Evolutionary conservation across 441 rosid species (phyloP), one percentile per base, ranked within the genome.

Genomic region (Sinapis alba): DNA sequence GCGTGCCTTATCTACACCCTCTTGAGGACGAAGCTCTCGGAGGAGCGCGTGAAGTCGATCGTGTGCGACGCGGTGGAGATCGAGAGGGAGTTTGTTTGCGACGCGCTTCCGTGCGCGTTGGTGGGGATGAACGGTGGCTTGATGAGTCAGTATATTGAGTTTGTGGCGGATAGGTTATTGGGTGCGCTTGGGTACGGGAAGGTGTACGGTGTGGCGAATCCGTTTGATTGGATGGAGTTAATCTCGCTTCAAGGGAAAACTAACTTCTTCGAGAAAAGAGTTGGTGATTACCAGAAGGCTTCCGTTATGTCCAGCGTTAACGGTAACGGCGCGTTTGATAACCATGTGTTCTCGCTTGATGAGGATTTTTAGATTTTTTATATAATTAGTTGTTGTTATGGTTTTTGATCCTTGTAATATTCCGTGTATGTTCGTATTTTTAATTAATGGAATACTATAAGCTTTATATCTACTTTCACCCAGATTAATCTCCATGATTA

Each of bases 201-300:
- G 71, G 65, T 83, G 64, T 89, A 87, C 77, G 73, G 69, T 51
- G 89, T 63, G 62, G 1, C 74, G 0, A 89, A 89, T 7, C 90
- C 94, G 0, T 89, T 89, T 73, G 94, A 89, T 78, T 89, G 94
- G 94, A 84, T 89, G 94, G 91, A 89, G 72, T 69, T 89, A 27
- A 89, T 89, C 6, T 87, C 90, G 0, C 82, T 87, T 56, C 91
- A 89, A 20, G 94, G 94, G 4, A 89, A 87, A 73, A 89, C 91
- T 0, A 87, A 89, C 34, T 89, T 89, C 66, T 89, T 89, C 16
- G 91, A 89, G 86, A 89, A 86, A 65, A 68, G 94, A 26, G 91
- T 87, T 5, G 91, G 89, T 0, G 94, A 87, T 15, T 89, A 89
- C 32, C 94, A 89, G 32, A 87, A 89, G 56, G 94, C 91, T 20